Conservation (phyloP, 2,329 filamentous ascomycete genomes). For the Alternaria novae-zelandiae region DNA sequence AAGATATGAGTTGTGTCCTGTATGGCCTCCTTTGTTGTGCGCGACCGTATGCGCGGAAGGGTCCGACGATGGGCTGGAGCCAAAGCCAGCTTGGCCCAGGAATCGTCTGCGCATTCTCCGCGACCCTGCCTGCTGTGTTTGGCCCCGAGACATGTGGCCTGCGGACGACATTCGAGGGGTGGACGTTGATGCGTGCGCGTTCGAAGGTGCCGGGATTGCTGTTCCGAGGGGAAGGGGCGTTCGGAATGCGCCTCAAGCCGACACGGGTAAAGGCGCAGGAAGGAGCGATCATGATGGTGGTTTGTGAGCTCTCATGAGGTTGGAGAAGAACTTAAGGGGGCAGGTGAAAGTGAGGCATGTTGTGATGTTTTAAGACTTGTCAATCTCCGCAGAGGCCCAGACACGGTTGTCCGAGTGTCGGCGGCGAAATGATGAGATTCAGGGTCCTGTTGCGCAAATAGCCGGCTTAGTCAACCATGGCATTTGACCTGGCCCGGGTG, state of each 20-base stretch:
- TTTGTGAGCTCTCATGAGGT: slow-evolving; percentile 15
- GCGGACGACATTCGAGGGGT: slow-evolving; percentile 18
- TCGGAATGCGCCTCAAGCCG: slow-evolving; percentile 33
- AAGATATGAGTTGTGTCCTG: slow-evolving; percentile 77
- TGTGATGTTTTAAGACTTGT: slow-evolving; percentile 24
- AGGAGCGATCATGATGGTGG: slow-evolving; percentile 38
- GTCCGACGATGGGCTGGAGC: slow-evolving; percentile 54
- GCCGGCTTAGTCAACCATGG: slow-evolving; percentile 18
- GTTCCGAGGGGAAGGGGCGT: slow-evolving; percentile 11
- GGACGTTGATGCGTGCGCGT: slow-evolving; percentile 15
- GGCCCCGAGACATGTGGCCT: slow-evolving; percentile 26
- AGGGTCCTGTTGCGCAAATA: slow-evolving; percentile 15
- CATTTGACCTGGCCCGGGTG: neutral
- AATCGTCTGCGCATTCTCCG: slow-evolving; percentile 39
- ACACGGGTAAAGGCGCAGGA: slow-evolving; percentile 35
- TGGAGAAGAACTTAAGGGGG: neutral
- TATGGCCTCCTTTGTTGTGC: slow-evolving; percentile 76
- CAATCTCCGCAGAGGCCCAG: slow-evolving; percentile 16
- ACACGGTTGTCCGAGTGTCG: slow-evolving; percentile 27
- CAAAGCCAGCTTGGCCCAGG: slow-evolving; percentile 55
- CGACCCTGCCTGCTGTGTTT: slow-evolving; percentile 25
- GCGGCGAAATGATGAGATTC: slow-evolving; percentile 26
- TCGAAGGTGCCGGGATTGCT: slow-evolving; percentile 7
- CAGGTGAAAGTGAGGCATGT: slow-evolving; percentile 9
- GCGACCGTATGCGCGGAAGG: slow-evolving; percentile 67